Conservation (phyloP, 139 green algal species). For the Micromonas pusilla region DNA sequence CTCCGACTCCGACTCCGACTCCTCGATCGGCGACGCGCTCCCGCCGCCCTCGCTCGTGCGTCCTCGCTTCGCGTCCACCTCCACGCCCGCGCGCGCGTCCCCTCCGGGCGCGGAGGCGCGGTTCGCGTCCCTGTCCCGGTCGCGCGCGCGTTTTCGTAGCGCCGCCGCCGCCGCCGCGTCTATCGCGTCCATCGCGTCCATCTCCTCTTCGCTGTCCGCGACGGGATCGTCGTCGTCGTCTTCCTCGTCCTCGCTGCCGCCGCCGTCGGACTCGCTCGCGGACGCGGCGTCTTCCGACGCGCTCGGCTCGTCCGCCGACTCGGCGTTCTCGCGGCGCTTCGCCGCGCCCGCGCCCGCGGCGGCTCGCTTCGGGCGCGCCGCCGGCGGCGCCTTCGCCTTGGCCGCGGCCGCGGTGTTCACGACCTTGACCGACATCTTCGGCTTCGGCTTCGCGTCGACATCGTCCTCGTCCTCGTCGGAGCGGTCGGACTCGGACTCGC, state of each 20-base stretch:
- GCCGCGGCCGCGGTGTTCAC: no score
- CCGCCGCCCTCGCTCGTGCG: no score
- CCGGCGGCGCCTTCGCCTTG: no score
- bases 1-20: neutral
- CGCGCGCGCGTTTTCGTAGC: neutral
- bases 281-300: neutral
- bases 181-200: neutral
- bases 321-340: no score
- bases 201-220: neutral
- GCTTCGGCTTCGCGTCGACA: neutral
- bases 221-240: neutral
- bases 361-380: no score
- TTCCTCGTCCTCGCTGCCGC: neutral
- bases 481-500: neutral
- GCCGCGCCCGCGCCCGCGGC: no score
- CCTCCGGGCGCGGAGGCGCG: no score
- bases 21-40: no score
- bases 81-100: neutral
- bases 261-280: neutral
- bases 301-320: no score
- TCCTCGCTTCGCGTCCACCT: neutral
- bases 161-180: neutral
- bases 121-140: neutral
- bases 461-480: conserved; percentile 1
- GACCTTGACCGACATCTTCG: no score